A percentile compares a stretch with the other conserved stretches of the same genome.
Evolutionary conservation across 768 basidiomycete species (phyloP).

Genomic region (Lactarius pseudohatsudake): DNA sequence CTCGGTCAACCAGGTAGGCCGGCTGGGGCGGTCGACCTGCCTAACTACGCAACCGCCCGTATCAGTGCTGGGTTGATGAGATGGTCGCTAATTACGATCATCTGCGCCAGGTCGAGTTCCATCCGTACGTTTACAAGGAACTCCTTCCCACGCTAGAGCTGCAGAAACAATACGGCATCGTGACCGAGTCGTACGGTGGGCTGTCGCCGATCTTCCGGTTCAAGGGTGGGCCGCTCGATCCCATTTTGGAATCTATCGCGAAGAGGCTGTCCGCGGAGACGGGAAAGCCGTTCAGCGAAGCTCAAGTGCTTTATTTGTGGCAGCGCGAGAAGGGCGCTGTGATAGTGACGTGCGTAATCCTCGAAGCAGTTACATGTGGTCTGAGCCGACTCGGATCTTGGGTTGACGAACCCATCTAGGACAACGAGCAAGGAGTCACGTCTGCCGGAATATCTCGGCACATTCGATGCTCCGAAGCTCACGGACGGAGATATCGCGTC

Average conservation of each 20-base stretch:
- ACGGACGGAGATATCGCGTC: constrained; percentile 33
- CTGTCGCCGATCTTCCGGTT: constrained; percentile 40
- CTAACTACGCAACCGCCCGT: background rate
- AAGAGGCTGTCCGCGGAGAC: constrained; percentile 30
- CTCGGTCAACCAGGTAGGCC: constrained; percentile 52
- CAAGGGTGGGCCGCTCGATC: constrained; percentile 42
- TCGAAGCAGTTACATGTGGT: constrained; percentile 5
- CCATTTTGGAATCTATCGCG: constrained; percentile 38
- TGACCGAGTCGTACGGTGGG: constrained; percentile 43
- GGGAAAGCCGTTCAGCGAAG: constrained; percentile 33
- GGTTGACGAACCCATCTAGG: constrained; percentile 29
- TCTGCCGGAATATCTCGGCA: constrained; percentile 48
- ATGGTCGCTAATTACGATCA: background rate
- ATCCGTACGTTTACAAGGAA: constrained; percentile 51
- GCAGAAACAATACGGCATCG: constrained; percentile 41
- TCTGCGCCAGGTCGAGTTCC: constrained; percentile 46
- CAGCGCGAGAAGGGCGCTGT: constrained; percentile 36
- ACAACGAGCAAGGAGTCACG: constrained; percentile 45
- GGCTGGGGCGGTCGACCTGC: too few relatives aligned
- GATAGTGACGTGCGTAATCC: constrained; percentile 36
- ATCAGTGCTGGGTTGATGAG: background rate
- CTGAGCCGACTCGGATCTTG: background rate
- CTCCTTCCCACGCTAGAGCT: constrained; percentile 39
- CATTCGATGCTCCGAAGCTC: constrained; percentile 41
- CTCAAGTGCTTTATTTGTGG: constrained; percentile 38